Conservation (phyloP, 1,284 basidiomycete genomes). For the Tetrapyrgos nigripes region DNA sequence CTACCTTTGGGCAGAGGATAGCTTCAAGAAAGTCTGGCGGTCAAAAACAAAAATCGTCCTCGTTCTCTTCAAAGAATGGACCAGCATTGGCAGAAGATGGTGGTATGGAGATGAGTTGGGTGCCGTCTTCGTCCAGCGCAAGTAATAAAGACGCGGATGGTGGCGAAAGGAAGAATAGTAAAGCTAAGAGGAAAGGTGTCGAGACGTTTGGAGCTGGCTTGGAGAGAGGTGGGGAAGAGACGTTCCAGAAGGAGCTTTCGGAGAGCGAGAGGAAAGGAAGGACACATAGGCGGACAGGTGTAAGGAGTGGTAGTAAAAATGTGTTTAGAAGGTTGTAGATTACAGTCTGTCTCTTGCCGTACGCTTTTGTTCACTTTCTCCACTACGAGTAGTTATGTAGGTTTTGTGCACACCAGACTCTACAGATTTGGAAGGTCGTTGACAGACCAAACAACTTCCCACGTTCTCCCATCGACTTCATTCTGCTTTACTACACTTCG, state of each 20-base stretch:
- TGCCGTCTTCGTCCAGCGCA: conserved; percentile 49
- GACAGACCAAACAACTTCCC: no score
- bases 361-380: no score
- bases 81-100: conserved; percentile 46
- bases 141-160: conserved; percentile 36
- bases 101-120: conserved; percentile 71
- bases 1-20: conserved; percentile 72
- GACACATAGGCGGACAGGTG: conserved; percentile 71
- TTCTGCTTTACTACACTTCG: no score
- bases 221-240: conserved; percentile 76
- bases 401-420: no score
- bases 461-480: no score
- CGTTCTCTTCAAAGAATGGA: conserved; percentile 18
- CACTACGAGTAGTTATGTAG: no score
- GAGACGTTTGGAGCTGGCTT: conserved; percentile 86
- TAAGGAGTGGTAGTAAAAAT: conserved; percentile 89
- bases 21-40: conserved; percentile 22
- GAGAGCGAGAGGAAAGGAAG: conserved; percentile 73
- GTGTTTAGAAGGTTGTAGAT: conserved; percentile 60
- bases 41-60: conserved; percentile 17
- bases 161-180: conserved; percentile 33
- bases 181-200: conserved; percentile 62
- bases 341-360: no score
- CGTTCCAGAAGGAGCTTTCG: conserved; percentile 44
- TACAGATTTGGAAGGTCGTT: no score